Evolutionary conservation across 2,329 filamentous ascomycete genomes (phyloP).

Genomic region (Didymella lethalis): DNA sequence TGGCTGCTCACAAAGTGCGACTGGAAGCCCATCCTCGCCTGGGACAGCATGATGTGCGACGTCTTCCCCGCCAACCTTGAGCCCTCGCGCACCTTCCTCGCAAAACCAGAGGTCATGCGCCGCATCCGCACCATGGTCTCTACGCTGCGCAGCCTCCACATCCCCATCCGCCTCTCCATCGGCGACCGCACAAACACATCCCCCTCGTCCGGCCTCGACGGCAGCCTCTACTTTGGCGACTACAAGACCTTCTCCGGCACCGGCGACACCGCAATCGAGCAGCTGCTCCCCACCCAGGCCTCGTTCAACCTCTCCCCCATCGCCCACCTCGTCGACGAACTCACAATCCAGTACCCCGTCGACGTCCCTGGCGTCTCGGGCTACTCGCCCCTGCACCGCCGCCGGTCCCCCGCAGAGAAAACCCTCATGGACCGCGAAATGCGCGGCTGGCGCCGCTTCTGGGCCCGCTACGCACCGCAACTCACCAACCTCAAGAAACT

Average conservation of each 20-base stretch:
- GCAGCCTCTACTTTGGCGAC: constrained; percentile 47
- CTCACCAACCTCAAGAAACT: constrained; percentile 50
- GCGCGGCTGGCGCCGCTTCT: constrained; percentile 48
- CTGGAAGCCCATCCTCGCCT: constrained; percentile 46
- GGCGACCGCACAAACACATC: constrained; percentile 41
- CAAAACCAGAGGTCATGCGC: constrained; percentile 42
- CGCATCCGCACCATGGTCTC: constrained; percentile 44
- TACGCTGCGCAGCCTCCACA: constrained; percentile 37
- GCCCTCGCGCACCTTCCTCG: constrained; percentile 37
- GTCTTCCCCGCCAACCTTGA: constrained; percentile 49
- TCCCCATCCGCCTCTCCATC: constrained; percentile 47
- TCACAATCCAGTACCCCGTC: constrained; percentile 46
- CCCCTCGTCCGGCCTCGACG: constrained; percentile 41
- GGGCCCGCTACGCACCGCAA: constrained; percentile 45
- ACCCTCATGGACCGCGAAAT: constrained; percentile 43
- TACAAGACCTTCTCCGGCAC: constrained; percentile 44
- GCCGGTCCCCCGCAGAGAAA: constrained; percentile 34
- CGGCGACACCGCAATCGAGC: constrained; percentile 34
- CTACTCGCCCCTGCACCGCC: constrained; percentile 34
- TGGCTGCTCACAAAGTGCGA: constrained; percentile 44
- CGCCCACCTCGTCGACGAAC: constrained; percentile 47
- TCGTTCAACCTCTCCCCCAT: constrained; percentile 44
- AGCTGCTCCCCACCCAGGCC: constrained; percentile 44
- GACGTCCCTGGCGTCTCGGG: constrained; percentile 45
- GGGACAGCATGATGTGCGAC: constrained; percentile 50